Percentiles rank a stretch among this genome's conserved stretches.
Conservation (phyloP, 31 red algal species). For the Odonthalia washingtoniensis region DNA sequence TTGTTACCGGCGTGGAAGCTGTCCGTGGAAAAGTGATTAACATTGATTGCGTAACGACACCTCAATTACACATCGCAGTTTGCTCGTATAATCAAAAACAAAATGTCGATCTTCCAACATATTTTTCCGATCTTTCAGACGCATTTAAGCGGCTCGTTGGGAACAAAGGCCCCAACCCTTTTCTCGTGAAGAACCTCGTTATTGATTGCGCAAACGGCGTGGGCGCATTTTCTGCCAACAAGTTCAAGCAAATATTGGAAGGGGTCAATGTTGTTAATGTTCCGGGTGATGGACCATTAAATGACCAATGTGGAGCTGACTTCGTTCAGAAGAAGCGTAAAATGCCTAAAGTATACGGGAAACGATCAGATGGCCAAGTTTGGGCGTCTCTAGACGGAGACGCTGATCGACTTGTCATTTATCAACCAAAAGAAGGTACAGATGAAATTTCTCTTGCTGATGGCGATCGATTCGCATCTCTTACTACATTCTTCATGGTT, state of each 20-base stretch:
- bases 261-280: constrained; percentile 63
- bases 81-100: constrained; percentile 44
- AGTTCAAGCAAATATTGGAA: constrained; percentile 32
- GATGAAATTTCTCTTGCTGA: constrained; percentile 58
- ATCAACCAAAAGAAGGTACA: constrained; percentile 8
- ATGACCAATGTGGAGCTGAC: constrained; percentile 93
- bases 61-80: constrained; percentile 85
- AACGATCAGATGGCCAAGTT: constrained; percentile 9
- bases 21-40: constrained; percentile 58
- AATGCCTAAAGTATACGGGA: constrained; percentile 64
- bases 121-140: constrained; percentile 47
- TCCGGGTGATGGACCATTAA: constrained; percentile 68
- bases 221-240: constrained; percentile 58
- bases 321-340: constrained; percentile 90
- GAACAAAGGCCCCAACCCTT: neutral
- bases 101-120: constrained; percentile 31
- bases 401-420: constrained; percentile 89
- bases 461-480: constrained; percentile 83
- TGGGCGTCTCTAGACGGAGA: constrained; percentile 92
- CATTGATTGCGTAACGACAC: constrained; percentile 87
- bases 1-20: constrained; percentile 57
- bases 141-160: constrained; percentile 43
- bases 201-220: constrained; percentile 96
- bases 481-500: constrained; percentile 60
- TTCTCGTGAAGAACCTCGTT: constrained; percentile 29